Percentiles rank a stretch among this genome's conserved stretches.
Evolutionary conservation across 2,329 filamentous ascomycete genomes (phyloP).

Genomic region (Ascosphaera apis): DNA sequence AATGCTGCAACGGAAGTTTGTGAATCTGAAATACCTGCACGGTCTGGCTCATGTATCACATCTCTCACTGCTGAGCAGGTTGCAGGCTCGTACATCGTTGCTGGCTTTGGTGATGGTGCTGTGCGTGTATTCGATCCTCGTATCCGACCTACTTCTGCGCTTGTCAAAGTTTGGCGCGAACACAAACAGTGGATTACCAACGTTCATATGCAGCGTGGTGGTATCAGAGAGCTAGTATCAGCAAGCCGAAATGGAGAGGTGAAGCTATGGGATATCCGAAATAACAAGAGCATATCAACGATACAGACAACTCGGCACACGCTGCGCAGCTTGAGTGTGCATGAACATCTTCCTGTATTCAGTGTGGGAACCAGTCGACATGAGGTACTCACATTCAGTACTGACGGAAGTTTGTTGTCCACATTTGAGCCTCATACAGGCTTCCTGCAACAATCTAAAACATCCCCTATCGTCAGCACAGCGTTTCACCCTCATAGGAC

Average conservation of each 20-base stretch:
- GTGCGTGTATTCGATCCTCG: constrained; percentile 87
- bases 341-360: constrained; percentile 93
- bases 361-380: constrained; percentile 74
- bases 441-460: constrained; percentile 60
- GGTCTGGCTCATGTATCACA: constrained; percentile 87
- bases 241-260: constrained; percentile 85
- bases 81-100: constrained; percentile 86
- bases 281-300: constrained; percentile 51
- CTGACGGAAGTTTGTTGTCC: constrained; percentile 56
- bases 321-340: constrained; percentile 66
- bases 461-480: constrained; percentile 63
- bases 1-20: constrained; percentile 85
- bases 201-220: constrained; percentile 89
- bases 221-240: constrained; percentile 71
- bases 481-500: constrained; percentile 91
- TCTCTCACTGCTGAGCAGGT: constrained; percentile 94
- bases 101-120: constrained; percentile 87
- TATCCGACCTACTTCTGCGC: constrained; percentile 58
- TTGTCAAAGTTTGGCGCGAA: constrained; percentile 94
- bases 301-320: constrained; percentile 56
- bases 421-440: constrained; percentile 75
- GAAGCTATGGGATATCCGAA: constrained; percentile 86
- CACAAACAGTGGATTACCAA: constrained; percentile 91
- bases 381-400: constrained; percentile 78
- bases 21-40: constrained; percentile 70